Evolutionary conservation across 306 rosid genomes (phyloP), one percentile per base, ranked within the genome.

Genomic region (Betula pendula): DNA sequence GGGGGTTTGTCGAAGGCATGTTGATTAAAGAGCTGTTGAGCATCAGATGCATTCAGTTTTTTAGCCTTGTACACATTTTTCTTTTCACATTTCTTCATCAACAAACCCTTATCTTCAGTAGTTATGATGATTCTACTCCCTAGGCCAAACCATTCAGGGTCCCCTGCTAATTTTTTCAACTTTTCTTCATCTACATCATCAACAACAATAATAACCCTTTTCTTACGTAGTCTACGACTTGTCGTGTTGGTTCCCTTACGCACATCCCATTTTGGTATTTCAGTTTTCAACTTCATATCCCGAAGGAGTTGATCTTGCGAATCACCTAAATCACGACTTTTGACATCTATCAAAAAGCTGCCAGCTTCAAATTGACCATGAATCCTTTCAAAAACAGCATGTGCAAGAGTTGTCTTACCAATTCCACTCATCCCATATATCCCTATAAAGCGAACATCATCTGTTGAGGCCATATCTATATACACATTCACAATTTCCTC

Each of bases 21-120:
- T n/a, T 13, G 40, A 68, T 27, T 52, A 38, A 82, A 82, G 44
- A 77, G 85, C 19, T 73, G 79, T 38, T 67, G 44, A 16, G 85
- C 51, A 19, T 82, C 81, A 31, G 38, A 3, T 35, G 20, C 6
- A n/a, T 14, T 58, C 44, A 77, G 74, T 68, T 3, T 4, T 59
- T 20, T 35, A 43, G 33, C 44, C 51, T 66, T 75, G 9, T 73
- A 77, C 19, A 45, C 43, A 33, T 62, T 25, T 38, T 62, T 9
- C 13, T 14, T 9, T 20, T 42, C 8, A 78, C 15, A 48, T 47
- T 19, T n/a, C 0, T n/a, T n/a, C 0, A 0, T 0, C 75, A 78
- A 38, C 31, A 40, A 63, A 27, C 48, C 12, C 8, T 3, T 47
- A 10, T 70, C 74, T 45, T 25, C 47, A 3, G 24, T 70, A 5